These are phyloP conservation scores for Tieghemiomyces parasiticus DNA, from an alignment of 192 early-diverging fungal species.

Conservation along the genomic window DNA sequence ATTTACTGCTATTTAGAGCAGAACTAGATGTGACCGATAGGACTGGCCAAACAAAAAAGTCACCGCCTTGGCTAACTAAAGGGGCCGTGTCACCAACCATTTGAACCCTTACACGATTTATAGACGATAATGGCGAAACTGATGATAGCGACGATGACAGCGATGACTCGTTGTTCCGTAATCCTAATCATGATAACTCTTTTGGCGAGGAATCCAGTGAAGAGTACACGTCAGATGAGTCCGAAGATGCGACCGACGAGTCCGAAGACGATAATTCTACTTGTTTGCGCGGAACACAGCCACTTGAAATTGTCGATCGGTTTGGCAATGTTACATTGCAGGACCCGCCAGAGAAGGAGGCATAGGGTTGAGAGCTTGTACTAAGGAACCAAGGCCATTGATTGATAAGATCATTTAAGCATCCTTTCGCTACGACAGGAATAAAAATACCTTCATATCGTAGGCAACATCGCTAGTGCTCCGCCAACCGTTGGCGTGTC, in stretches of 20 bases:
- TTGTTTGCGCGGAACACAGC: not conserved
- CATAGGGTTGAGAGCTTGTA: too few relatives aligned
- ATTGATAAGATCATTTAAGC: too few relatives aligned
- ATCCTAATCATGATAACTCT: conserved; percentile 13
- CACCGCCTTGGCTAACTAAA: not conserved
- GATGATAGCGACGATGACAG: conserved; percentile 10
- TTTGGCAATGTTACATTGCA: conserved; percentile 15
- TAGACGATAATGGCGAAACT: conserved; percentile 4
- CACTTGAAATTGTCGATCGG: conserved; percentile 10
- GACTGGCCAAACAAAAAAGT: not conserved
- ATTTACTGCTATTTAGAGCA: conserved; percentile 12
- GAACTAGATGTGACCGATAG: not conserved
- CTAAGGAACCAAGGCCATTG: too few relatives aligned
- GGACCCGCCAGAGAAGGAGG: too few relatives aligned
- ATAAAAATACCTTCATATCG: too few relatives aligned
- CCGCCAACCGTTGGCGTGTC: too few relatives aligned
- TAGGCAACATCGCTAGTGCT: too few relatives aligned
- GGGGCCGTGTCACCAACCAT: too few relatives aligned
- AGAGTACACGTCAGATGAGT: conserved; percentile 6
- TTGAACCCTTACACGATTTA: not conserved
- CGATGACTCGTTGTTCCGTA: conserved; percentile 8
- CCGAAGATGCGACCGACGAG: conserved; percentile 11
- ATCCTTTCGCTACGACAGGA: too few relatives aligned
- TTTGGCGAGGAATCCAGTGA: conserved; percentile 1
- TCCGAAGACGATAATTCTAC: conserved; percentile 11